Evolutionary conservation across 768 basidiomycete species (phyloP).

Genomic region (Boletus subparvulus): DNA sequence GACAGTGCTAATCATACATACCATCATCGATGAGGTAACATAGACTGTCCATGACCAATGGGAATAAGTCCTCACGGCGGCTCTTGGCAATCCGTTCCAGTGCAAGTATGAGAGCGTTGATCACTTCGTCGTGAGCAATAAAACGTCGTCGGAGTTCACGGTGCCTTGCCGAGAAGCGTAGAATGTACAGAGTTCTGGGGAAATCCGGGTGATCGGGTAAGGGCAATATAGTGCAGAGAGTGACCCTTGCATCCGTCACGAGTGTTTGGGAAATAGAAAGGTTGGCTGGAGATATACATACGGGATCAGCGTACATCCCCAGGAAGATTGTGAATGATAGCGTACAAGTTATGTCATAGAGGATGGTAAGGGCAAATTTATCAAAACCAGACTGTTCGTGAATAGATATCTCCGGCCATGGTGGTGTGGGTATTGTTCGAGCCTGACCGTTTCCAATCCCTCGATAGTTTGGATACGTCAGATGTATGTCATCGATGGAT

Average conservation of each 20-base stretch:
- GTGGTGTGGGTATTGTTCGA: not conserved
- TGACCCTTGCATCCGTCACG: not conserved
- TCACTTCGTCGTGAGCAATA: not conserved
- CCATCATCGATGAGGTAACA: not conserved
- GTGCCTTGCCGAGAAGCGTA: conserved; percentile 1
- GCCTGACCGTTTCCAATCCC: not conserved
- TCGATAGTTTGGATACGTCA: not conserved
- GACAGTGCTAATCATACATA: not conserved
- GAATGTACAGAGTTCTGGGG: not conserved
- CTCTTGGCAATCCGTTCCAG: not conserved
- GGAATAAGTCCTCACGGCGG: not conserved
- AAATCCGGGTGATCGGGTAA: not conserved
- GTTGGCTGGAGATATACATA: not conserved
- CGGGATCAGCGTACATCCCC: not conserved
- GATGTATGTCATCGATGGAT: not conserved
- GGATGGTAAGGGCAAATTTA: not conserved
- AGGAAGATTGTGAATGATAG: not conserved
- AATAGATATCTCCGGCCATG: not conserved
- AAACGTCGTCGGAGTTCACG: not conserved
- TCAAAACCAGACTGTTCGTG: not conserved
- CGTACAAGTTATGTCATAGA: not conserved
- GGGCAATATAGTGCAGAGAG: not conserved
- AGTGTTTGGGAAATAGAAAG: not conserved
- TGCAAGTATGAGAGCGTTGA: not conserved
- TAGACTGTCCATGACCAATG: not conserved